Conservation (phyloP, 2,329 filamentous ascomycete genomes). For the Trichoderma asperellum region DNA sequence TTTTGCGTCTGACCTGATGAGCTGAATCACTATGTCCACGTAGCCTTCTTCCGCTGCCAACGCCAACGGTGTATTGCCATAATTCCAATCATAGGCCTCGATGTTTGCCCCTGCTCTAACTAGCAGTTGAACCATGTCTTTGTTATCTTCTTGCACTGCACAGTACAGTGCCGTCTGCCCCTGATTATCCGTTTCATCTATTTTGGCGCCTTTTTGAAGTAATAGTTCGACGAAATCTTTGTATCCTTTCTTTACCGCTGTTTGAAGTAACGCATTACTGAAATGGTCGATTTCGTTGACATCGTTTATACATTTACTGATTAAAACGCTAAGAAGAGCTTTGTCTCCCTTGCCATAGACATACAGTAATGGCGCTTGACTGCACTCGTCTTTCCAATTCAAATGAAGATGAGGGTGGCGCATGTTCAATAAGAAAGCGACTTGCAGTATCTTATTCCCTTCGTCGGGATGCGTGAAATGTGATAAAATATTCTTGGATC, state of each 20-base stretch:
- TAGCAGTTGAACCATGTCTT: not conserved
- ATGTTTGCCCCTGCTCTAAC: not conserved
- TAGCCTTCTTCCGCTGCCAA: no score
- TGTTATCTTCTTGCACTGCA: not conserved
- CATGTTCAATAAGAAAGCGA: not conserved
- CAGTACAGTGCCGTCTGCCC: not conserved
- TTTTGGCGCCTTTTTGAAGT: not conserved
- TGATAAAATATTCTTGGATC: not conserved
- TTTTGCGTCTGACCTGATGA: no score
- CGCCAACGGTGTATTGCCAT: not conserved
- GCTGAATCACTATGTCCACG: no score
- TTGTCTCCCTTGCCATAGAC: not conserved
- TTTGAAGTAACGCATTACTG: not conserved
- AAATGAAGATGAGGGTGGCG: not conserved
- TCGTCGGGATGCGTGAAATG: not conserved
- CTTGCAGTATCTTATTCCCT: not conserved
- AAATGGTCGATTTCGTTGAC: not conserved
- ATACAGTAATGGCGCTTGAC: not conserved
- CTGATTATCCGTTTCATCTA: not conserved
- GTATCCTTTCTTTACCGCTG: not conserved
- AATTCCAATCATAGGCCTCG: not conserved
- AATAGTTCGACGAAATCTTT: not conserved
- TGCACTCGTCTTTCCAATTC: not conserved
- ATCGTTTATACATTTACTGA: not conserved
- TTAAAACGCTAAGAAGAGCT: not conserved